Percentiles rank a stretch among this genome's conserved stretches.
phyloP scores from a whole-genome alignment of 805 yeast genomes.

The Saccharomycopsis amapae region DNA sequence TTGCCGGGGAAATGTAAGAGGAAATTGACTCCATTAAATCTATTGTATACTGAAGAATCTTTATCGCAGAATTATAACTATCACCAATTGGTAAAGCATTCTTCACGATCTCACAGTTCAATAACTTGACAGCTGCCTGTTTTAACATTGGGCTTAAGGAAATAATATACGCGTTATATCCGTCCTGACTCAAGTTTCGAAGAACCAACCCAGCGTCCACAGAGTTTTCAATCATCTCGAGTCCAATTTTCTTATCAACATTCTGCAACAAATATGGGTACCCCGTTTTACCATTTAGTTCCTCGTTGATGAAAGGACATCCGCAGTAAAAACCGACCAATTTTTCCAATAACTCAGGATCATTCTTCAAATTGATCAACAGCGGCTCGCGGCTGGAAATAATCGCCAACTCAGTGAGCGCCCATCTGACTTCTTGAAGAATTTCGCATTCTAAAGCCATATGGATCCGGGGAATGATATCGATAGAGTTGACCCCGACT shows the following conservation, averaged over 20 bases:
- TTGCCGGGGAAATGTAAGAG: conserved; percentile 72
- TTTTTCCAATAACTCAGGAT: conserved; percentile 11
- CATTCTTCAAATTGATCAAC: conserved; percentile 9
- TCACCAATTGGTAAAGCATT: conserved; percentile 25
- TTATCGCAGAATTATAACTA: conserved; percentile 32
- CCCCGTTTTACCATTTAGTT: neutral
- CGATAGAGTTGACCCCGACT: conserved; percentile 11
- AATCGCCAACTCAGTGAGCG: conserved; percentile 13
- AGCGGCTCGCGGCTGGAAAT: conserved; percentile 11
- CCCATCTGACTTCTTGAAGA: conserved; percentile 18
- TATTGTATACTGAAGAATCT: conserved; percentile 56
- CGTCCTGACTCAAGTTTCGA: conserved; percentile 78
- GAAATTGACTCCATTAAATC: conserved; percentile 83
- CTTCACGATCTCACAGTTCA: conserved; percentile 30
- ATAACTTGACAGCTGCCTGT: conserved; percentile 34
- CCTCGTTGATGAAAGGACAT: conserved; percentile 8
- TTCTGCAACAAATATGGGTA: conserved; percentile 14
- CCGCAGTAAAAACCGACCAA: conserved; percentile 7
- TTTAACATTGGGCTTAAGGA: conserved; percentile 47
- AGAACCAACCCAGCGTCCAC: conserved; percentile 39
- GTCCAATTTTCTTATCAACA: neutral
- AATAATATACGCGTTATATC: conserved; percentile 71
- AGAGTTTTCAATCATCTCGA: conserved; percentile 8
- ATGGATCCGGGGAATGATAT: conserved; percentile 8
- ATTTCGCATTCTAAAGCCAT: conserved; percentile 12